phyloP scores from a whole-genome alignment of 805 yeast species.

The Hanseniaspora lachancei region DNA sequence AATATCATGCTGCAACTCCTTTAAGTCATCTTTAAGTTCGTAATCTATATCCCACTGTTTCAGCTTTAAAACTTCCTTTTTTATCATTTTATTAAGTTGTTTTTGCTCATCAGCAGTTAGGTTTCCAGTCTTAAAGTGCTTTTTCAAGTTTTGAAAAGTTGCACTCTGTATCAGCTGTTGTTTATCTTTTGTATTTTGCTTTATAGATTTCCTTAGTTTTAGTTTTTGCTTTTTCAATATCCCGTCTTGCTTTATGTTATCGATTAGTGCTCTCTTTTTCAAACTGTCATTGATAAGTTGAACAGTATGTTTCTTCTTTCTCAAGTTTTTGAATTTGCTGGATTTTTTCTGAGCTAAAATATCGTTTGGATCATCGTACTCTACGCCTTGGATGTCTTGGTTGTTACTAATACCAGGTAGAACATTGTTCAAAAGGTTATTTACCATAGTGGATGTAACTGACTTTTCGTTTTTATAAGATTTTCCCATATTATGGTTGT shows the following conservation, averaged over 20 bases:
- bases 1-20: constrained; percentile 32
- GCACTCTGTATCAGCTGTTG: constrained; percentile 25
- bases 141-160: constrained; percentile 25
- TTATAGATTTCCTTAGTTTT: constrained; percentile 23
- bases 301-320: constrained; percentile 24
- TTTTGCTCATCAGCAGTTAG: constrained; percentile 27
- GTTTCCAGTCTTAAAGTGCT: constrained; percentile 24
- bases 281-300: constrained; percentile 30
- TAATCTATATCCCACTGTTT: constrained; percentile 33
- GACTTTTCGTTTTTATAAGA: neutral
- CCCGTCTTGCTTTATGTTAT: constrained; percentile 26
- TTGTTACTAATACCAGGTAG: constrained; percentile 18
- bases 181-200: constrained; percentile 16
- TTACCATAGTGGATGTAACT: constrained; percentile 6
- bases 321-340: constrained; percentile 5
- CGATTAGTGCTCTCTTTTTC: constrained; percentile 25
- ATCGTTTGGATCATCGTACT: constrained; percentile 32
- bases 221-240: constrained; percentile 28
- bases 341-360: constrained; percentile 17
- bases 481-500: neutral
- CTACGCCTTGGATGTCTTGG: constrained; percentile 28
- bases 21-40: constrained; percentile 30
- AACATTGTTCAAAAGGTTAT: constrained; percentile 9
- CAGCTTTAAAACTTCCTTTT: constrained; percentile 29
- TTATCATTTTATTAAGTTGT: constrained; percentile 27